Evolutionary conservation across 805 yeast genomes (phyloP), one percentile per base, ranked within the genome.

Genomic region (Candida railenensis): DNA sequence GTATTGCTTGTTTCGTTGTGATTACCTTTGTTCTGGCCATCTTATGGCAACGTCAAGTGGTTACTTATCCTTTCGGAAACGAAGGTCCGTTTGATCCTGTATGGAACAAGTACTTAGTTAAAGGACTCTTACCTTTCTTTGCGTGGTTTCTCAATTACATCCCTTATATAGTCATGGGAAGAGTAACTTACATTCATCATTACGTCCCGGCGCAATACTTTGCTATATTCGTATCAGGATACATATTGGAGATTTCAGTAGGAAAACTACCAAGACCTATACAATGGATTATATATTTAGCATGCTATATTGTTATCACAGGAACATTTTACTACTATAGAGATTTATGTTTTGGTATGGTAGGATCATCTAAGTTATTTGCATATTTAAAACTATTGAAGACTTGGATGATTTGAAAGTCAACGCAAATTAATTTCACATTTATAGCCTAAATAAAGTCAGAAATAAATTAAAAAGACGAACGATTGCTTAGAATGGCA

Each of bases 321-420:
- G 85, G 79, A 37, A 66, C 76, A 16, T 90, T 87, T 64, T 65
- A 76, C 59, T 69, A 74, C 59, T 82, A 81, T 59, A 72, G 82
- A 43, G 89, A 88, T 48, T 69, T 92, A 41, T 78, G 89, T 15
- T 85, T 86, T 55, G 98, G 98, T 45, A 87, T 92, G 96, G 58
- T 55, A 37, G 73, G 70, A 0, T 55, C 69, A 3, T 50, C 67
- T 21, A 53, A 50, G 33, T 40, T 63, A 40, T 70, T 52, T 54
- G 11, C 40, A 3, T 63, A 69, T 52, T 63, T 71, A 47, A 63
- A 61, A 53, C 47, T 71, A 34, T 59, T 71, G 41, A 32, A 46
- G 3, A 43, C 56, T 12, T 64, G 69, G 69, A 58, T 44, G 42
- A 38, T 44, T 14, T 44, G 37, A 16, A 14, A 25, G 30, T 11